Evolutionary conservation across 805 yeast species (phyloP).

Genomic region (Suhomyces kilbournensis): DNA sequence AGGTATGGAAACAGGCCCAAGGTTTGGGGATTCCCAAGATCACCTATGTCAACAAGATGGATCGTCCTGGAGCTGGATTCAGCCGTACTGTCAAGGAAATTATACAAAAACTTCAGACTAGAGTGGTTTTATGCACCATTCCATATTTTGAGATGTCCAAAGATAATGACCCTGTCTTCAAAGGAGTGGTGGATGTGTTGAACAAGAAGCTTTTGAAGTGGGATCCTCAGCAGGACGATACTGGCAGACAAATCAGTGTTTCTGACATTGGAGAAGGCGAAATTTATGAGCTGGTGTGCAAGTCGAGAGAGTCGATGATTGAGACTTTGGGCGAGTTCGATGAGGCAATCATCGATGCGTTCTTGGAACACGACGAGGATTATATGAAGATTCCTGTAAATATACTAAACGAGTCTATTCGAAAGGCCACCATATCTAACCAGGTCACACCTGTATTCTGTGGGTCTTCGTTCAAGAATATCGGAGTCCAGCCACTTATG

Average conservation of each 20-base stretch:
- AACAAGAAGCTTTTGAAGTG: slow-evolving; percentile 58
- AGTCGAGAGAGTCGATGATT: slow-evolving; percentile 69
- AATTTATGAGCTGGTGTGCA: slow-evolving; percentile 43
- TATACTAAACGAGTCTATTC: slow-evolving; percentile 57
- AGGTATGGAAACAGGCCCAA: slow-evolving; percentile 88
- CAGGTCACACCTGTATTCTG: slow-evolving; percentile 77
- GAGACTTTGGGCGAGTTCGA: slow-evolving; percentile 84
- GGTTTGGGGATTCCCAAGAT: slow-evolving; percentile 67
- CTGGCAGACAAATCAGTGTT: slow-evolving; percentile 53
- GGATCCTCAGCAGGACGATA: slow-evolving; percentile 36
- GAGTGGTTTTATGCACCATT: slow-evolving; percentile 69
- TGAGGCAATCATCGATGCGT: slow-evolving; percentile 72
- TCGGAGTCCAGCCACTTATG: slow-evolving; percentile 91
- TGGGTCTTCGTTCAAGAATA: slow-evolving; percentile 88
- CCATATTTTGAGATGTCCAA: slow-evolving; percentile 56
- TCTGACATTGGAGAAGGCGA: slow-evolving; percentile 31
- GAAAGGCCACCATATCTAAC: slow-evolving; percentile 57
- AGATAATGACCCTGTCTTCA: slow-evolving; percentile 44
- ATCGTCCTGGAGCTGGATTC: slow-evolving; percentile 92
- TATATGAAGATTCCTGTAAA: slow-evolving; percentile 60
- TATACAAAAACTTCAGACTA: slow-evolving; percentile 68
- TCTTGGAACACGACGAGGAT: slow-evolving; percentile 67
- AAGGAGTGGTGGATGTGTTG: slow-evolving; percentile 75
- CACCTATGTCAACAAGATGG: slow-evolving; percentile 91
- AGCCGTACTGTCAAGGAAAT: slow-evolving; percentile 86